Percentiles rank a stretch among this genome's conserved stretches.
phyloP scores from a whole-genome alignment of 441 rosid species.

The Adansonia madagascariensis region DNA sequence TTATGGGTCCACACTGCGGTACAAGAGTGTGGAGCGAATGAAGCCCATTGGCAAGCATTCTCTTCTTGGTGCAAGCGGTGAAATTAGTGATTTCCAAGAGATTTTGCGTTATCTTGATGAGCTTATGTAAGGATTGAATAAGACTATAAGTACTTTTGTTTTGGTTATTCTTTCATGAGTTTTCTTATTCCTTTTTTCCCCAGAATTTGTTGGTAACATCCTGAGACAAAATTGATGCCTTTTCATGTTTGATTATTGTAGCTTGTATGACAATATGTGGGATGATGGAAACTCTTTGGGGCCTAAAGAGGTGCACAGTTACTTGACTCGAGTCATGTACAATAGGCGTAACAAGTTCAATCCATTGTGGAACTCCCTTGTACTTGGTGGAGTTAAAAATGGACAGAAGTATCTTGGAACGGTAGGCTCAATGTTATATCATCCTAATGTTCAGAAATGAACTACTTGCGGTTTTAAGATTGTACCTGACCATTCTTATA shows the following conservation, averaged over 20 bases:
- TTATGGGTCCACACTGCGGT: slow-evolving; percentile 91
- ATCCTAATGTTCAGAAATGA: background rate
- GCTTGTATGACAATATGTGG: slow-evolving; percentile 98
- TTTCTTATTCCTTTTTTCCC: background rate
- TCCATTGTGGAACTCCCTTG: slow-evolving; percentile 97
- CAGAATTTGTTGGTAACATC: background rate
- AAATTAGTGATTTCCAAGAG: slow-evolving; percentile 96
- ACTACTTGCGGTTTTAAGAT: background rate
- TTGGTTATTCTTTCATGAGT: background rate
- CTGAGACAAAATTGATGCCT: slow-evolving; percentile 13
- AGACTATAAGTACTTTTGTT: background rate
- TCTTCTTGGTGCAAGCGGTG: slow-evolving; percentile 96
- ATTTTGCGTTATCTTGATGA: slow-evolving; percentile 83
- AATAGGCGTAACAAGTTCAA: slow-evolving; percentile 95
- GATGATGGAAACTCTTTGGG: slow-evolving; percentile 99
- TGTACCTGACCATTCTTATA: background rate
- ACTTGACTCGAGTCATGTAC: slow-evolving; percentile 91
- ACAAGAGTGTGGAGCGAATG: slow-evolving; percentile 86
- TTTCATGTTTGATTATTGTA: slow-evolving; percentile 41
- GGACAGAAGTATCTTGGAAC: slow-evolving; percentile 93
- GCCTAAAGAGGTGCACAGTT: slow-evolving; percentile 97
- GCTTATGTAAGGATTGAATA: slow-evolving; percentile 93
- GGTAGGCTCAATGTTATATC: slow-evolving; percentile 46
- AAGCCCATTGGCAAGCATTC: slow-evolving; percentile 93
- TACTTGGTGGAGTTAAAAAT: slow-evolving; percentile 93